A percentile compares a stretch with the other conserved stretches of the same genome.
Evolutionary conservation across 495 filamentous ascomycete species (phyloP).

Genomic region (Penicillium tannophilum): DNA sequence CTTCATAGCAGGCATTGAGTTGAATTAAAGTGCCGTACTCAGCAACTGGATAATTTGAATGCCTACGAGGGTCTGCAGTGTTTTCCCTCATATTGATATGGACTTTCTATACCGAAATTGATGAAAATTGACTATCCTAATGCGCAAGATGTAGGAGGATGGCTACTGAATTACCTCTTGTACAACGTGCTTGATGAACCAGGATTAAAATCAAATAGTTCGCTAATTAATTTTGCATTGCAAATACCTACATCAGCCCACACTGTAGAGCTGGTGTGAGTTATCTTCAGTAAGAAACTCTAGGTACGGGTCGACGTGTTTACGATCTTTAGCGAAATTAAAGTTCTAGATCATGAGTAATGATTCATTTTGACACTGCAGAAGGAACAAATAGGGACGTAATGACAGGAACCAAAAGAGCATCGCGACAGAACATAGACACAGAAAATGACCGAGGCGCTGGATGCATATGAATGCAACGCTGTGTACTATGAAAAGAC

Average conservation of each 20-base stretch:
- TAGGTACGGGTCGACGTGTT: neutral
- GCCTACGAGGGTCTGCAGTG: neutral
- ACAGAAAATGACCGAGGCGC: constrained; percentile 14
- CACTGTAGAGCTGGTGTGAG: too few species aligned
- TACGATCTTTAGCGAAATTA: neutral
- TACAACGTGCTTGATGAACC: too few species aligned
- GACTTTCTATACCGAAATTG: neutral
- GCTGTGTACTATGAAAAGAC: constrained; percentile 17
- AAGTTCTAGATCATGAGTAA: neutral
- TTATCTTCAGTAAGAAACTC: neutral
- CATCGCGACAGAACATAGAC: constrained; percentile 12
- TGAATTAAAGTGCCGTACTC: neutral
- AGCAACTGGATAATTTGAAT: neutral
- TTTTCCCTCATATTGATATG: neutral
- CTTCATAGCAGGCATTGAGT: neutral
- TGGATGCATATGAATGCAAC: constrained; percentile 30
- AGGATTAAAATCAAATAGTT: too few species aligned
- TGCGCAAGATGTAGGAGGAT: too few species aligned
- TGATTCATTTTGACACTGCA: neutral
- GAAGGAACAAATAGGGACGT: neutral
- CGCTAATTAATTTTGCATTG: too few species aligned
- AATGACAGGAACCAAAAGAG: neutral
- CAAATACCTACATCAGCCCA: too few species aligned
- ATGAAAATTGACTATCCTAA: too few species aligned
- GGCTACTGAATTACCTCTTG: too few species aligned